Evolutionary conservation across 2,329 filamentous ascomycete genomes (phyloP), one percentile per base, ranked within the genome.

Genomic region (Neurospora sp.): DNA sequence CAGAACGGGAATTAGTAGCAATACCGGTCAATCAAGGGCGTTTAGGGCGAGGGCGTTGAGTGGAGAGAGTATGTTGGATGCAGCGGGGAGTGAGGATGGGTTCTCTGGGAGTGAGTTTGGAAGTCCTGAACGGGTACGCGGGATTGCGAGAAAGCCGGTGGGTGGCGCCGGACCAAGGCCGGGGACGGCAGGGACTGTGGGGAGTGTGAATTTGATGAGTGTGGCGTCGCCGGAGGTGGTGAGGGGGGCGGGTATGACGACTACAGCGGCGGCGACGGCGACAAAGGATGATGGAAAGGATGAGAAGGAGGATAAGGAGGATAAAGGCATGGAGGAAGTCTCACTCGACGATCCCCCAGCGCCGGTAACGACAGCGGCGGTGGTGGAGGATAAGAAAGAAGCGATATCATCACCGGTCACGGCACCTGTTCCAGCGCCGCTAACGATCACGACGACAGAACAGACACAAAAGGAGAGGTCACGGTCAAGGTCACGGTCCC

Each of bases 51-150:
- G 69, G 36, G 75, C 76, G 36, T 66, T 74, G n/a, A 75, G 75
- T 67, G 73, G 73, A 2, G 74, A 75, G 67, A 71, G 71, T 5
- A 70, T 73, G 52, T 68, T 74, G 38, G 72, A 73, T n/a, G 72
- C 38, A 1, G 67, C 43, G 2, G 69, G 66, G 13, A 62, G 68
- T 4, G 72, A 73, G 28, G 72, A 72, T 8, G 23, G 52, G 23
- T 17, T 4, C 6, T 17, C 13, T 1, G 52, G 23, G 52, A 62
- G 52, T 36, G 52, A 62, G 28, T 62, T 62, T 62, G 70, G 15
- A 28, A 70, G 38, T 73, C 72, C 10, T 70, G 70, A 28, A 28
- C 28, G 28, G 28, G 28, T 28, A 28, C 28, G 28, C 3, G 28
- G 4, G 3, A 28, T 28, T 66, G 66, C n/a, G 62, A 11, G 69